phyloP scores from a whole-genome alignment of 352 stramenopile species.

The Salisapilia sapeloensis region DNA sequence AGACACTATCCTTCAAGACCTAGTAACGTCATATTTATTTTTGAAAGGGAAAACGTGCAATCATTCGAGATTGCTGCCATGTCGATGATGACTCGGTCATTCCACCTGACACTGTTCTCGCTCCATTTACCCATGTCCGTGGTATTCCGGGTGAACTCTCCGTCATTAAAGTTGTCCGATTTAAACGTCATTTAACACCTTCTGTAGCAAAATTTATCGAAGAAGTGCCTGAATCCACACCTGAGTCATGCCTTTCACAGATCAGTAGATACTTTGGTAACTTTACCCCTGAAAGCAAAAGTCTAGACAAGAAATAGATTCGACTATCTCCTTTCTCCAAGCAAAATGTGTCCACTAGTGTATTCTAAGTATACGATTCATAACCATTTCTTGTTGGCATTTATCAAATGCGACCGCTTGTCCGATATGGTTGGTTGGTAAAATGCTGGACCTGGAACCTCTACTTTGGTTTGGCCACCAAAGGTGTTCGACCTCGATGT shows the following conservation, averaged over 20 bases:
- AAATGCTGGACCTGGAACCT: conserved; percentile 35
- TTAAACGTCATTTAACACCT: conserved; percentile 1
- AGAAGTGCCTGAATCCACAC: conserved; percentile 72
- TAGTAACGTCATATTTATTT: neutral
- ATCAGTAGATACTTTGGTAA: conserved; percentile 77
- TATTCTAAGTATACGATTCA: conserved; percentile 7
- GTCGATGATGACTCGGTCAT: conserved; percentile 73
- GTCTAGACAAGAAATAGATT: neutral
- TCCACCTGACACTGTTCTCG: conserved; percentile 55
- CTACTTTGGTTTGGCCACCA: conserved; percentile 4
- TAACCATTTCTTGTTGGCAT: conserved; percentile 70
- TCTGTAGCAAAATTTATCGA: conserved; percentile 37
- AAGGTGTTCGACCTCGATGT: conserved; percentile 13
- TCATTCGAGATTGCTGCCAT: conserved; percentile 72
- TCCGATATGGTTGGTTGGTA: conserved; percentile 37
- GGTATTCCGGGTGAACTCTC: conserved; percentile 38
- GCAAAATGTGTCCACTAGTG: neutral
- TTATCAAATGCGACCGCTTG: conserved; percentile 48
- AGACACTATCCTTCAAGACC: neutral
- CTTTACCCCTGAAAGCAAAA: conserved; percentile 29
- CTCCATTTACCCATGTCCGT: conserved; percentile 52
- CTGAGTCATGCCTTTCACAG: conserved; percentile 44
- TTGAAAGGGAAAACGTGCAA: conserved; percentile 49
- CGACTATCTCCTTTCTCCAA: neutral
- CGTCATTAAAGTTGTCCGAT: neutral